Base-by-base conservation (phyloP, 192 early-diverging fungal species). In the Neocallimastix lanati region DNA sequence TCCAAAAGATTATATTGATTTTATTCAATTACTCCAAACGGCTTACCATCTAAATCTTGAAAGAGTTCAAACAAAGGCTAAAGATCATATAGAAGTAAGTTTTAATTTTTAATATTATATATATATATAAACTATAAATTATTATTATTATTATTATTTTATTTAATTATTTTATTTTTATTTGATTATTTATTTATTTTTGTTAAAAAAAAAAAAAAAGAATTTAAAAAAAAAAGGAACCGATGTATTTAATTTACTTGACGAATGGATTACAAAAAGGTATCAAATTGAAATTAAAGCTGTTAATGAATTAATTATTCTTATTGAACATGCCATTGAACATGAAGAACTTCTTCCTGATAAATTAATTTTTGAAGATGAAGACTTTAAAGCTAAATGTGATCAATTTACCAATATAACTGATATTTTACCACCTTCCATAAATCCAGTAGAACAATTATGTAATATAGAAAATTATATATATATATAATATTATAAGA, bases 281-380 rank as follows among this genome's bases (percentile, higher is more conserved):
- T 91, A 86, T 84, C 80, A 82, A 33, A 81, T 82, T 33, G 90
- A 91, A 83, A 90, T 91, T 83, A 88, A 91, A 28, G 85, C 88
- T 13, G 86, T 88, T 38, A 83, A 84, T 27, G 88, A 90, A 28
- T 40, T 91, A 81, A 28, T 86, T 29, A 78, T 77, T 28, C 78
- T 89, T 5, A 85, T 91, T 78, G 91, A 91, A 80, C 88, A 91
- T 79, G 90, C 89, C 11, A 85, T 91, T 36, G 90, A 91, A 81
- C 77, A 80, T 12, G 90, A 91, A 82, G 77, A 79, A 2, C 80
- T 82, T 36, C 82, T 91, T 13, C 88, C 89, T 25, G 91, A 91
- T 77, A 82, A 82, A 76, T 78, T 91, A 28, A 76, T 84, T 13
- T 82, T 91, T 25, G 80, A 86, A 21, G 90, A 88, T 4, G 89